Conservation (phyloP, 2,329 filamentous ascomycete species). For the Fusarium praegraminearum region DNA sequence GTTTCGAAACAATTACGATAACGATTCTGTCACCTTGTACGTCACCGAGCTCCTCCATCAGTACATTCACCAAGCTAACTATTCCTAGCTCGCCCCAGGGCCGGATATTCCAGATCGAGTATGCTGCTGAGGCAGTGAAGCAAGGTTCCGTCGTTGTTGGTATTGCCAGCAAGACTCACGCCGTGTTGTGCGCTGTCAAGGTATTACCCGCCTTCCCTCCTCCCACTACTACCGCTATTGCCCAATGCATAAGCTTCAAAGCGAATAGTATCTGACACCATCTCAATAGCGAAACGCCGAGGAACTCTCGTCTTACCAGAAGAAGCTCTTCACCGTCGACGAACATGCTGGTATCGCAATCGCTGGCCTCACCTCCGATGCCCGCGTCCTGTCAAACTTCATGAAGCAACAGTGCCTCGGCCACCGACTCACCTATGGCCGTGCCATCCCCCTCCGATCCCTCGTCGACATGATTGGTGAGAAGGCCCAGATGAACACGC, state of each 20-base stretch:
- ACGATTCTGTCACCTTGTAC: conserved; percentile 99
- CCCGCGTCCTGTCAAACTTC: conserved; percentile 99
- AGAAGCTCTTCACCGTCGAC: conserved; percentile 98
- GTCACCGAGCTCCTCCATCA: conserved; percentile 53
- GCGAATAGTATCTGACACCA: conserved; percentile 17
- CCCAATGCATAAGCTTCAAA: conserved; percentile 12
- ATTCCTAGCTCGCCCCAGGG: conserved; percentile 86
- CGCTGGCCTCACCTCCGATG: conserved; percentile 95
- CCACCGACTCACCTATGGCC: conserved; percentile 95
- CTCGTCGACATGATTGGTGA: conserved; percentile 94
- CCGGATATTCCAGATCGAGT: conserved; percentile 99
- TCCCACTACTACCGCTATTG: conserved; percentile 13
- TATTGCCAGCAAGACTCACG: conserved; percentile 97
- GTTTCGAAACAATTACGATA: conserved; percentile 99
- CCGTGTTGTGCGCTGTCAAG: conserved; percentile 96
- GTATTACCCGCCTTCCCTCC: conserved; percentile 60
- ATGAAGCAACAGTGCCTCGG: conserved; percentile 99
- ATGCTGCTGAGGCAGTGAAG: conserved; percentile 98
- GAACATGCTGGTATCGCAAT: conserved; percentile 96
- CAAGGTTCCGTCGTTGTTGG: conserved; percentile 98
- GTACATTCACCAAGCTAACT: conserved; percentile 44
- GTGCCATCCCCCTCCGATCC: conserved; percentile 88
- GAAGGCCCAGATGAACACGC: conserved; percentile 97
- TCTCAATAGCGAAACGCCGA: conserved; percentile 87
- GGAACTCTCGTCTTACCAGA: conserved; percentile 99